Percentiles rank a stretch among this genome's conserved stretches.
Conservation (phyloP, 2,329 filamentous ascomycete species). For the Phyllosticta paracitricarpa region DNA sequence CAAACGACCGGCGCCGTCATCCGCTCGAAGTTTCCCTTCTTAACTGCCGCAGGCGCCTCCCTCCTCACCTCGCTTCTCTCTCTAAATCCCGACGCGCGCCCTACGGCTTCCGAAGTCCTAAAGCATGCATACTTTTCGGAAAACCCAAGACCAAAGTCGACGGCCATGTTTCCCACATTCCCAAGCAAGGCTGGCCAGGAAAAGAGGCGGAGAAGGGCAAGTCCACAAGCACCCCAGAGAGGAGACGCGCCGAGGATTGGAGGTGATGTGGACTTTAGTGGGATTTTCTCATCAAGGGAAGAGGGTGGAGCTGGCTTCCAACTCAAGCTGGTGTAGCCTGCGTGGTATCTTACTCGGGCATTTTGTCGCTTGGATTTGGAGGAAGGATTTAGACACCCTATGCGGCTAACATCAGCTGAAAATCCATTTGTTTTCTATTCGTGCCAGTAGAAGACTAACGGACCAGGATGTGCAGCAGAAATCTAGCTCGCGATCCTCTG, state of each 20-base stretch:
- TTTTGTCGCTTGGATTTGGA: no score
- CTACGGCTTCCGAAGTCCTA: conserved; percentile 63
- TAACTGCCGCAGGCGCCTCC: conserved; percentile 63
- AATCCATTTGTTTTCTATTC: no score
- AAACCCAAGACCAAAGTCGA: conserved; percentile 79
- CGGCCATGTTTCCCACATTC: conserved; percentile 93
- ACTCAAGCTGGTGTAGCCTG: conserved; percentile 21
- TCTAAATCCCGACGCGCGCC: conserved; percentile 63
- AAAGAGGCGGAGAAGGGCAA: conserved; percentile 59
- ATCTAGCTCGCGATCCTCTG: no score
- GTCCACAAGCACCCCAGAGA: conserved; percentile 72
- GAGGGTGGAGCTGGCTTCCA: conserved; percentile 39
- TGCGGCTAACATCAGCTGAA: no score
- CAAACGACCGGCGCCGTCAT: conserved; percentile 44
- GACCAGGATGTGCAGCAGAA: no score
- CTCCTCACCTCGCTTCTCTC: conserved; percentile 62
- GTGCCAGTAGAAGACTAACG: no score
- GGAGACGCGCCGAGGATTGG: conserved; percentile 52
- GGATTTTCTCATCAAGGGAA: conserved; percentile 39
- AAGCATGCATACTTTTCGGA: conserved; percentile 78
- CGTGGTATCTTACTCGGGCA: background rate
- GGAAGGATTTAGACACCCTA: no score
- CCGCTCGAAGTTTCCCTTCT: conserved; percentile 67
- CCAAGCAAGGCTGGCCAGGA: conserved; percentile 92
- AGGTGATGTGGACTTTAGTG: conserved; percentile 38